Conservation (phyloP, 2,329 filamentous ascomycete genomes). For the Verticillium nonalfalfae region DNA sequence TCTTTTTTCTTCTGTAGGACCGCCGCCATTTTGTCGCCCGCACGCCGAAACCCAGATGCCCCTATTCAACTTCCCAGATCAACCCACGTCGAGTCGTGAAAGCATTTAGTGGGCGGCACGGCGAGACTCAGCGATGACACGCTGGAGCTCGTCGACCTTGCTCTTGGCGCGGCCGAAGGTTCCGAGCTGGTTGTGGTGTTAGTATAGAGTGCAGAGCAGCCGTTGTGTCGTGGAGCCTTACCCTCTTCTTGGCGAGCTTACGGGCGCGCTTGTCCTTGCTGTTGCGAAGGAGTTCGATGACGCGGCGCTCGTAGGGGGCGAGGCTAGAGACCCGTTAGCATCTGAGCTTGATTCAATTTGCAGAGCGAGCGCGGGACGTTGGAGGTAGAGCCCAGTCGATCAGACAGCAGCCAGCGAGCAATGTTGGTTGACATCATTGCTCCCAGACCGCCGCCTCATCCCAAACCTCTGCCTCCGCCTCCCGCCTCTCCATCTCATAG, state of each 20-base stretch:
- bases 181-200: conserved; percentile 61
- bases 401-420: neutral
- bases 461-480: neutral
- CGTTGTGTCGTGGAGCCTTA: conserved; percentile 40
- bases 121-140: conserved; percentile 95
- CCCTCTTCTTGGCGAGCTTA: conserved; percentile 99
- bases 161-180: conserved; percentile 98
- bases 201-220: conserved; percentile 11
- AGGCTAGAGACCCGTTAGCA: conserved; percentile 48
- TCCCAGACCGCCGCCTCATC: conserved; percentile 3
- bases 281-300: conserved; percentile 99
- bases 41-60: conserved; percentile 4
- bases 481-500: neutral
- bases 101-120: conserved; percentile 50
- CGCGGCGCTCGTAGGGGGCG: conserved; percentile 93
- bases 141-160: conserved; percentile 99
- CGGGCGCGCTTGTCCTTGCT: conserved; percentile 98
- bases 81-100: neutral
- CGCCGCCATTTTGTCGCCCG: neutral
- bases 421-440: neutral
- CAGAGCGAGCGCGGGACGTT: neutral
- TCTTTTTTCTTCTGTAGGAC: neutral
- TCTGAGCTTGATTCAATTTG: neutral
- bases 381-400: neutral
- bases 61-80: conserved; percentile 4